Conservation (phyloP, 2,329 filamentous ascomycete genomes). For the Gremmenia infestans region DNA sequence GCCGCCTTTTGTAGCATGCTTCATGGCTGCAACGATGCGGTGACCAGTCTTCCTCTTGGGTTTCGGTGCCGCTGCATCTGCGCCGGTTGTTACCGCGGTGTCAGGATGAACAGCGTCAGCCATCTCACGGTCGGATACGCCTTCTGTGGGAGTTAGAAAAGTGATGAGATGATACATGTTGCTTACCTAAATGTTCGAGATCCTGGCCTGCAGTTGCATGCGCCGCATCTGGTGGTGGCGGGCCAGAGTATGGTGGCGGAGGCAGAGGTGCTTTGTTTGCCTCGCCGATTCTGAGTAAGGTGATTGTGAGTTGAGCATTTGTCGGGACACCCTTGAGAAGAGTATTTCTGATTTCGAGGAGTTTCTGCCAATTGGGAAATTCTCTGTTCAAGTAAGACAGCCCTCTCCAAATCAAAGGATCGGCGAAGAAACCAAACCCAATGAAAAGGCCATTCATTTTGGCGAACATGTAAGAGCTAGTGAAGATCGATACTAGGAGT, state of each 20-base stretch:
- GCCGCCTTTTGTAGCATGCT: slow-evolving; percentile 60
- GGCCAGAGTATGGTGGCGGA: slow-evolving; percentile 45
- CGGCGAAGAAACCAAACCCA: slow-evolving; percentile 77
- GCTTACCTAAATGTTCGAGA: slow-evolving; percentile 44
- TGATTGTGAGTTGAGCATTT: slow-evolving; percentile 78
- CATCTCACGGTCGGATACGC: slow-evolving; percentile 26
- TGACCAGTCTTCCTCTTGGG: slow-evolving; percentile 27
- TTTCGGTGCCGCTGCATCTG: slow-evolving; percentile 11
- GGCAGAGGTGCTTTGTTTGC: slow-evolving; percentile 75
- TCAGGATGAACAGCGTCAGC: slow-evolving; percentile 36
- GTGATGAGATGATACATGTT: neutral
- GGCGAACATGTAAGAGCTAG: slow-evolving; percentile 53
- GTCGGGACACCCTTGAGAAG: slow-evolving; percentile 78
- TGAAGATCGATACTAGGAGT: slow-evolving; percentile 47
- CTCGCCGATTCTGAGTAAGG: slow-evolving; percentile 76
- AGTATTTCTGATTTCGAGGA: slow-evolving; percentile 70
- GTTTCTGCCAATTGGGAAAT: slow-evolving; percentile 69
- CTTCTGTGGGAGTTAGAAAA: slow-evolving; percentile 21
- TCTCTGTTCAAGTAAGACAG: slow-evolving; percentile 54
- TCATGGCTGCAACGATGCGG: slow-evolving; percentile 55
- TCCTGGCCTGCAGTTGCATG: slow-evolving; percentile 44
- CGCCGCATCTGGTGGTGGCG: slow-evolving; percentile 34
- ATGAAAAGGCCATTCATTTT: slow-evolving; percentile 62
- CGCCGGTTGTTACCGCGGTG: slow-evolving; percentile 19
- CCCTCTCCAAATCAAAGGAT: slow-evolving; percentile 62